These are phyloP conservation scores for Aphanoascus verrucosus DNA, from an alignment of 2,329 filamentous ascomycete genomes.

Conservation along the genomic window DNA sequence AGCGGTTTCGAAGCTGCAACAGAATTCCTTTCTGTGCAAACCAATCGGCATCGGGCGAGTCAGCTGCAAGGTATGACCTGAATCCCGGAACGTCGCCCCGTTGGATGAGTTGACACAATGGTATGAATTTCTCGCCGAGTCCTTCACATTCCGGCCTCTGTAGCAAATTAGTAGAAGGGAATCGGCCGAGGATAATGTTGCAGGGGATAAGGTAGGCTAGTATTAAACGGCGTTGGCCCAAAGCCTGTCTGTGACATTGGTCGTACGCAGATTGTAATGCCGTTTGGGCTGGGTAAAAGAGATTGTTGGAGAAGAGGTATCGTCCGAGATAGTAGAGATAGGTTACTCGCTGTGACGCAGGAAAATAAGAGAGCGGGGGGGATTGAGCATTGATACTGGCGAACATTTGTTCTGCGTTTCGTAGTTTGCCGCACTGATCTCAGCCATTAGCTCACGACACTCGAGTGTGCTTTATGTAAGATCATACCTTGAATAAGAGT, in stretches of 20 bases:
- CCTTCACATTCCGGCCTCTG: slow-evolving; percentile 57
- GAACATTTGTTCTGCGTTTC: slow-evolving; percentile 78
- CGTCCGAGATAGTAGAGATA: slow-evolving; percentile 91
- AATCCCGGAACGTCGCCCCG: slow-evolving; percentile 66
- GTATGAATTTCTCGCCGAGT: slow-evolving; percentile 56
- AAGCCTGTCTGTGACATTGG: slow-evolving; percentile 52
- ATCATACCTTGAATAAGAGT: slow-evolving; percentile 63
- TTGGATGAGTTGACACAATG: slow-evolving; percentile 61
- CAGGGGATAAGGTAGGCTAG: slow-evolving; percentile 72
- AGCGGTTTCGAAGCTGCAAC: slow-evolving; percentile 62
- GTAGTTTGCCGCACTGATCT: slow-evolving; percentile 61
- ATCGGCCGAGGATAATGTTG: slow-evolving; percentile 74
- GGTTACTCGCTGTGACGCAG: slow-evolving; percentile 75
- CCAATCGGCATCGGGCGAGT: slow-evolving; percentile 52
- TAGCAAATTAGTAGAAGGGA: slow-evolving; percentile 59
- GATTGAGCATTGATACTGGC: slow-evolving; percentile 76
- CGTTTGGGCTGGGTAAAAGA: slow-evolving; percentile 65
- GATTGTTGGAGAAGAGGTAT: slow-evolving; percentile 74
- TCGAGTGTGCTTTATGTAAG: background rate
- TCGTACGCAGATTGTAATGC: slow-evolving; percentile 71
- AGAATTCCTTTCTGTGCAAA: slow-evolving; percentile 66
- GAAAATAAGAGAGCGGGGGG: slow-evolving; percentile 69
- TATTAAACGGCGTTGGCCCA: slow-evolving; percentile 64
- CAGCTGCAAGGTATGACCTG: slow-evolving; percentile 52
- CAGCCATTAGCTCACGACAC: background rate